These are phyloP conservation scores for Penicillium janthinellum DNA, from an alignment of 2,329 filamentous ascomycete genomes.

Conservation along the genomic window DNA sequence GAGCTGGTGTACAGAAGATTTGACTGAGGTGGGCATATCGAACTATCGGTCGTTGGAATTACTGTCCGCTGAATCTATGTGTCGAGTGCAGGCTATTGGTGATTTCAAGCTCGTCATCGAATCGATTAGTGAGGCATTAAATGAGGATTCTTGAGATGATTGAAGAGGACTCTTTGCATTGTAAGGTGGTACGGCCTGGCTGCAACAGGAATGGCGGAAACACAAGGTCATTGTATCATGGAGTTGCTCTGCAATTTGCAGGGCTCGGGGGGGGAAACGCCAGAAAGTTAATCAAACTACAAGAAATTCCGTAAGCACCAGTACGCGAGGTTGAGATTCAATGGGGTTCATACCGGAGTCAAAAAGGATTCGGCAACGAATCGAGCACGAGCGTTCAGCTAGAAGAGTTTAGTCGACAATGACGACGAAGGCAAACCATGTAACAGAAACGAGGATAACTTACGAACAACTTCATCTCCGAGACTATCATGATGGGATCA, in stretches of 20 bases:
- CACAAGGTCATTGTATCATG: constrained; percentile 23
- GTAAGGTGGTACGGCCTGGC: constrained; percentile 30
- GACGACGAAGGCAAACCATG: background rate
- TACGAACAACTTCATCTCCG: constrained; percentile 99
- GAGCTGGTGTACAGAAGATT: background rate
- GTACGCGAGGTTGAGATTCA: background rate
- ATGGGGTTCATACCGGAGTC: constrained; percentile 68
- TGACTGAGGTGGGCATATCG: background rate
- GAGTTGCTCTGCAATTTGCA: constrained; percentile 15
- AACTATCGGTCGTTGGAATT: background rate
- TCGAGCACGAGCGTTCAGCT: constrained; percentile 48
- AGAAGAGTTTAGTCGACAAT: constrained; percentile 23
- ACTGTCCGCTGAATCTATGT: background rate
- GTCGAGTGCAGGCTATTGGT: background rate
- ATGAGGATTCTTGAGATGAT: background rate
- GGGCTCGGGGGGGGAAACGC: constrained; percentile 17
- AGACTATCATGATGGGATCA: constrained; percentile 40
- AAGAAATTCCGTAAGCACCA: background rate
- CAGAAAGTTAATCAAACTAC: constrained; percentile 35
- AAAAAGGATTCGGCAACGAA: constrained; percentile 98
- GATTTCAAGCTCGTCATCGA: background rate
- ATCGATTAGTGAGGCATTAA: background rate
- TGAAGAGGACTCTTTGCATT: constrained; percentile 12
- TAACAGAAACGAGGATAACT: constrained; percentile 34
- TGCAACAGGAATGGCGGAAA: constrained; percentile 18